phyloP scores from a whole-genome alignment of 345 rosid species.

The Hibiscus trionum region DNA sequence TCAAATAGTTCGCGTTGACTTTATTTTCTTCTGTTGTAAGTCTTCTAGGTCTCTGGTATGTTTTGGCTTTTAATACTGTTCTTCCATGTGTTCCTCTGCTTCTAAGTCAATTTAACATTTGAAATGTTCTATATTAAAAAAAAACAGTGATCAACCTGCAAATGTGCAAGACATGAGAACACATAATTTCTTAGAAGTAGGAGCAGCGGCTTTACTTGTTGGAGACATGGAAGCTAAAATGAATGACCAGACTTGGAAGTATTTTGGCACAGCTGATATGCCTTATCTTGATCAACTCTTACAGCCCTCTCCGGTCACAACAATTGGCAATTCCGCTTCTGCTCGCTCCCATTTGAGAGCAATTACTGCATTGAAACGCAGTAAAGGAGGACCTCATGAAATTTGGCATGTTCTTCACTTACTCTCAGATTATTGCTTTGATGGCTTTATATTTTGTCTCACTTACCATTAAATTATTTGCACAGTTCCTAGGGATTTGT shows the following conservation, averaged over 20 bases:
- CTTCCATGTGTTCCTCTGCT: background rate
- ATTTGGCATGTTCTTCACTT: slow-evolving; percentile 53
- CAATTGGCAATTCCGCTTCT: slow-evolving; percentile 64
- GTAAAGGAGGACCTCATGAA: slow-evolving; percentile 69
- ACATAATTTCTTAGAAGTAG: slow-evolving; percentile 78
- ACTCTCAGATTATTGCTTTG: slow-evolving; percentile 17
- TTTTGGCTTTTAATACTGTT: slow-evolving; percentile 2
- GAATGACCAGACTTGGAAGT: slow-evolving; percentile 91
- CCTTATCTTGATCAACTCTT: slow-evolving; percentile 89
- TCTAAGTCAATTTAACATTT: slow-evolving; percentile 5
- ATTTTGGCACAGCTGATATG: slow-evolving; percentile 83
- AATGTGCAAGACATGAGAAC: slow-evolving; percentile 64
- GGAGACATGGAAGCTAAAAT: slow-evolving; percentile 92
- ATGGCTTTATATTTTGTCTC: slow-evolving; percentile 4
- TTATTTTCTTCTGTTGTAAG: background rate
- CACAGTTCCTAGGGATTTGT: background rate
- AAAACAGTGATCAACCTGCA: slow-evolving; percentile 45
- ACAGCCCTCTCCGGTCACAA: slow-evolving; percentile 82
- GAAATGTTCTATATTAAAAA: background rate
- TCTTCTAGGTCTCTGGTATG: slow-evolving; percentile 5
- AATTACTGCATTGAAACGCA: slow-evolving; percentile 83
- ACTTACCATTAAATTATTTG: background rate
- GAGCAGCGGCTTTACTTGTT: slow-evolving; percentile 92
- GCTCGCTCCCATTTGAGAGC: slow-evolving; percentile 77
- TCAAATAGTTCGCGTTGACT: background rate